Conservation (phyloP, 2,329 filamentous ascomycete genomes). For the Trichoderma koningii region DNA sequence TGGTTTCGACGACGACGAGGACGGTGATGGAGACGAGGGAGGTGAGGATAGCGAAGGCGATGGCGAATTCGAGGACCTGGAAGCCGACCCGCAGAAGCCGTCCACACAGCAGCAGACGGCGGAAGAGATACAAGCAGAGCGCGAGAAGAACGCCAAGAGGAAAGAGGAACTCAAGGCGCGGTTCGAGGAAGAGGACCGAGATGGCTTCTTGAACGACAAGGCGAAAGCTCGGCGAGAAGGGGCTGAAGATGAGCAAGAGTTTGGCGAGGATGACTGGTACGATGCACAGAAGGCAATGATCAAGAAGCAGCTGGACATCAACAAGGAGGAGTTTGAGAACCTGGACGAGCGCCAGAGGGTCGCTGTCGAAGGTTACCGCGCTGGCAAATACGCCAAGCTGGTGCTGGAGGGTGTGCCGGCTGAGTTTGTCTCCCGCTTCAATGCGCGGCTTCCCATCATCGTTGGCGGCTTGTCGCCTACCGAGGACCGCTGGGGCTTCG, state of each 20-base stretch:
- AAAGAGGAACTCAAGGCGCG: slow-evolving; percentile 94
- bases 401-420: slow-evolving; percentile 86
- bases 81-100: slow-evolving; percentile 44
- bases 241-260: slow-evolving; percentile 70
- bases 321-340: slow-evolving; percentile 86
- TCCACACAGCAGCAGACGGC: slow-evolving; percentile 48
- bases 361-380: slow-evolving; percentile 85
- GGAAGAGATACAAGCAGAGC: slow-evolving; percentile 76
- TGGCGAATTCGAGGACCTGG: slow-evolving; percentile 82
- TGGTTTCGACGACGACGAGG: slow-evolving; percentile 59
- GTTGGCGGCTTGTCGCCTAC: slow-evolving; percentile 90
- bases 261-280: slow-evolving; percentile 98
- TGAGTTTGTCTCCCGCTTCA: slow-evolving; percentile 84
- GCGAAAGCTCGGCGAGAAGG: slow-evolving; percentile 71
- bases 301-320: slow-evolving; percentile 95
- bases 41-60: slow-evolving; percentile 70
- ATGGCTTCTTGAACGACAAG: slow-evolving; percentile 91
- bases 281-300: slow-evolving; percentile 92
- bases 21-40: slow-evolving; percentile 62
- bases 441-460: slow-evolving; percentile 78
- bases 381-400: slow-evolving; percentile 90
- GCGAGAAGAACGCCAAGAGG: slow-evolving; percentile 82
- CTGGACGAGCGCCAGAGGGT: slow-evolving; percentile 82
- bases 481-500: slow-evolving; percentile 92
- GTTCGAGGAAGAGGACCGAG: slow-evolving; percentile 97